Conservation (phyloP, 2,329 filamentous ascomycete genomes). For the Aspergillus thermomutatus region DNA sequence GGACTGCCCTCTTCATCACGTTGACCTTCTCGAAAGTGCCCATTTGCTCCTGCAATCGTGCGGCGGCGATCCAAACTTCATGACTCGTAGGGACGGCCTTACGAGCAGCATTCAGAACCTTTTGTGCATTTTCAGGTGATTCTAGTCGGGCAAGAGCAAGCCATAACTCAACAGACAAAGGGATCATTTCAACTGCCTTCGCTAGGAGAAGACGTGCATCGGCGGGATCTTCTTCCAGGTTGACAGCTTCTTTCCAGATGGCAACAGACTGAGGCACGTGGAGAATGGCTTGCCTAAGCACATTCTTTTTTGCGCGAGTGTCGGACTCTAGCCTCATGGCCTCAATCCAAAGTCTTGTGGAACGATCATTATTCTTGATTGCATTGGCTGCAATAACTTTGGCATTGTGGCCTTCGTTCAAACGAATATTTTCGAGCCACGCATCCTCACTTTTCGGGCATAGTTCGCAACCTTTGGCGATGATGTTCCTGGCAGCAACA, state of each 20-base stretch:
- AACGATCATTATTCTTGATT: conserved; percentile 85
- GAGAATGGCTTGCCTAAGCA: conserved; percentile 85
- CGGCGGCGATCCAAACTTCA: conserved; percentile 96
- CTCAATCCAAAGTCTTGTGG: conserved; percentile 88
- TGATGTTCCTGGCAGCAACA: conserved; percentile 82
- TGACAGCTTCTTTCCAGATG: conserved; percentile 97
- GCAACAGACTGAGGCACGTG: conserved; percentile 91
- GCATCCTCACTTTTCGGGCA: conserved; percentile 93
- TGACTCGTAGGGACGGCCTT: conserved; percentile 90
- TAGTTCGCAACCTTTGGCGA: conserved; percentile 81
- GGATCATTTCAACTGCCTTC: conserved; percentile 94
- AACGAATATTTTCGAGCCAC: conserved; percentile 91
- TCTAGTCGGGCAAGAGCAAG: conserved; percentile 87
- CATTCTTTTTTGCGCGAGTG: conserved; percentile 80
- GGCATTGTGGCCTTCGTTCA: conserved; percentile 89
- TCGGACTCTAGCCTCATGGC: conserved; percentile 91
- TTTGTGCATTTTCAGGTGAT: conserved; percentile 85
- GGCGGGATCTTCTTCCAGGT: conserved; percentile 83
- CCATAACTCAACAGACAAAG: conserved; percentile 91
- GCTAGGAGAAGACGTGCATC: conserved; percentile 86
- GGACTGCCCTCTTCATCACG: conserved; percentile 91
- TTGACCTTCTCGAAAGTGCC: conserved; percentile 77
- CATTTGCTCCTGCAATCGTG: conserved; percentile 83
- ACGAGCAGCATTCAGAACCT: conserved; percentile 90
- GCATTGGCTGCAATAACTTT: conserved; percentile 93